These are phyloP conservation scores for Nothophoma quercina DNA, from an alignment of 2,329 filamentous ascomycete genomes.

Conservation along the genomic window DNA sequence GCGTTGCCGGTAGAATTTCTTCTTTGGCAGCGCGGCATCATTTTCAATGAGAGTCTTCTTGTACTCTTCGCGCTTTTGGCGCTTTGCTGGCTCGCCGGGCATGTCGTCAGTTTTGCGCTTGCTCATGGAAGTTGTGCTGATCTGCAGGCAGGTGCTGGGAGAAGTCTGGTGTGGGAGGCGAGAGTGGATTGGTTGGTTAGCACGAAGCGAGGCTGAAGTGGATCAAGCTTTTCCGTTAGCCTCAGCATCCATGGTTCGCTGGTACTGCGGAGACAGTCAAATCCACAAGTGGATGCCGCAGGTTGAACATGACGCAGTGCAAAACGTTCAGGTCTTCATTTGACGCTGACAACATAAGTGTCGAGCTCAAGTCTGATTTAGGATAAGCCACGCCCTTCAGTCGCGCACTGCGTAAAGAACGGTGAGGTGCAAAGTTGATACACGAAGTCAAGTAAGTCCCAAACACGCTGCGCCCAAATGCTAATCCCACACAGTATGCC, in stretches of 20 bases:
- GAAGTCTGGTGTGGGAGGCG: slow-evolving; percentile 20
- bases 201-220: slow-evolving; percentile 32
- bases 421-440: slow-evolving; percentile 34
- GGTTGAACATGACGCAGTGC: slow-evolving; percentile 9
- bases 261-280: slow-evolving; percentile 5
- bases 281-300: background rate
- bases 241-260: slow-evolving; percentile 7
- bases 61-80: slow-evolving; percentile 58
- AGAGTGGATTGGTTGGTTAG: slow-evolving; percentile 28
- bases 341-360: background rate
- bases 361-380: slow-evolving; percentile 5
- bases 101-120: slow-evolving; percentile 31
- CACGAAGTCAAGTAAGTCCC: slow-evolving; percentile 32
- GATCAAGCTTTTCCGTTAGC: slow-evolving; percentile 45
- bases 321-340: background rate
- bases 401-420: slow-evolving; percentile 41
- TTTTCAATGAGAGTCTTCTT: slow-evolving; percentile 49
- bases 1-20: slow-evolving; percentile 95
- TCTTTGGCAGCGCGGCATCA: slow-evolving; percentile 76
- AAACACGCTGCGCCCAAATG: slow-evolving; percentile 37
- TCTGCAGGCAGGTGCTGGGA: slow-evolving; percentile 14
- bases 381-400: slow-evolving; percentile 26
- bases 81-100: slow-evolving; percentile 48
- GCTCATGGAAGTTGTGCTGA: slow-evolving; percentile 17
- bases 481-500: slow-evolving; percentile 34